Evolutionary conservation across 2,329 filamentous ascomycete genomes (phyloP).

Genomic region (Microdochium paspali): DNA sequence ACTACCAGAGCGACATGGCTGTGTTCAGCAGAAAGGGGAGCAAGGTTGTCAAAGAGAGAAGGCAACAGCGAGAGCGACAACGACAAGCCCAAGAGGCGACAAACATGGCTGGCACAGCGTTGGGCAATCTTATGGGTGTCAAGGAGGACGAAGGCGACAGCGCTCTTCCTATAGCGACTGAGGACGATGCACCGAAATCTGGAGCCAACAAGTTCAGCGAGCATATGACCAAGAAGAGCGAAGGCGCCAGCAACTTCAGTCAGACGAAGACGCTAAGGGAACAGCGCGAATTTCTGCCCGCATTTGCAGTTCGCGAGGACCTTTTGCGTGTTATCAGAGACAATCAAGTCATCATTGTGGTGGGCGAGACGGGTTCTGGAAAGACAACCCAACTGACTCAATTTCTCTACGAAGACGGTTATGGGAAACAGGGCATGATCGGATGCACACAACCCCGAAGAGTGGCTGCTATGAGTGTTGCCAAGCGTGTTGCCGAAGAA

Average conservation of each 20-base stretch:
- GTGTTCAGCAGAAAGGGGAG: constrained; percentile 96
- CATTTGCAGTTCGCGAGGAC: constrained; percentile 93
- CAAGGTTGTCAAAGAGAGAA: constrained; percentile 79
- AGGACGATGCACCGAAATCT: constrained; percentile 54
- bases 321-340: constrained; percentile 85
- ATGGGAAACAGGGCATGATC: constrained; percentile 79
- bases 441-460: constrained; percentile 93
- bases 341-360: constrained; percentile 94
- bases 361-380: constrained; percentile 93
- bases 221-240: constrained; percentile 72
- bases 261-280: constrained; percentile 83
- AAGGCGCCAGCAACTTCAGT: constrained; percentile 85
- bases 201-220: constrained; percentile 76
- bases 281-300: constrained; percentile 86
- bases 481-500: constrained; percentile 95
- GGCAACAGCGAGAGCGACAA: constrained; percentile 87
- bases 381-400: constrained; percentile 98
- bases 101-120: constrained; percentile 78
- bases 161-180: constrained; percentile 65
- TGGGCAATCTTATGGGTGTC: constrained; percentile 92
- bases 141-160: constrained; percentile 92
- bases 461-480: constrained; percentile 98
- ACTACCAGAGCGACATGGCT: constrained; percentile 96
- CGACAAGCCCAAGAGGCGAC: constrained; percentile 94
- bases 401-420: constrained; percentile 92